Percentiles rank a stretch among this genome's conserved stretches.
Conservation (phyloP, 495 filamentous ascomycete species). For the Neurospora hispaniola region DNA sequence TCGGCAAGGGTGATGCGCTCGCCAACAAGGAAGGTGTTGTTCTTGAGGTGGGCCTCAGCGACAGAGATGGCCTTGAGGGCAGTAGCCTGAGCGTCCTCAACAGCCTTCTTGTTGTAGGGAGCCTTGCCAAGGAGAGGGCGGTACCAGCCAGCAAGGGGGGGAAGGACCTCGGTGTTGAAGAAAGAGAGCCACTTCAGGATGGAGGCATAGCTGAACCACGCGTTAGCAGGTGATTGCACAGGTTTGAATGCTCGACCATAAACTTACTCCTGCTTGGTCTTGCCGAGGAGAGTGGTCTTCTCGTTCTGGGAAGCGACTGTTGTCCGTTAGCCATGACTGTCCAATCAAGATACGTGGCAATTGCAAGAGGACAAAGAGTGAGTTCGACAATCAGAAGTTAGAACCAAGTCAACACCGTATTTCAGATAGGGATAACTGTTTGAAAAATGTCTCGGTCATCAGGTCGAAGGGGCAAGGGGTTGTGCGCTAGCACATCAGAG, state of each 20-base stretch:
- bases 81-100: constrained; percentile 64
- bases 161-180: constrained; percentile 75
- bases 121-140: constrained; percentile 73
- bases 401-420: constrained; percentile 58
- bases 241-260: background rate
- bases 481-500: background rate
- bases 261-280: constrained; percentile 95
- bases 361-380: constrained; percentile 5
- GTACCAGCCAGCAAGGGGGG: constrained; percentile 71
- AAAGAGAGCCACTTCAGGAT: constrained; percentile 97
- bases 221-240: constrained; percentile 13
- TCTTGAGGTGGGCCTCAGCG: constrained; percentile 75
- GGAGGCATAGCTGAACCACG: constrained; percentile 57
- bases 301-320: constrained; percentile 98
- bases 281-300: constrained; percentile 96
- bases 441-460: constrained; percentile 65
- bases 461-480: constrained; percentile 27
- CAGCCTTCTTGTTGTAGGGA: constrained; percentile 94
- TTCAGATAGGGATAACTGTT: constrained; percentile 99
- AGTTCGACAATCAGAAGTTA: constrained; percentile 44
- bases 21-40: constrained; percentile 94
- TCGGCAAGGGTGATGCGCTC: constrained; percentile 97
- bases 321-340: constrained; percentile 24
- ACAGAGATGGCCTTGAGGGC: constrained; percentile 55
- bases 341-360: constrained; percentile 15